Conservation (phyloP, 345 rosid species). For the Lumnitzera racemosa region DNA sequence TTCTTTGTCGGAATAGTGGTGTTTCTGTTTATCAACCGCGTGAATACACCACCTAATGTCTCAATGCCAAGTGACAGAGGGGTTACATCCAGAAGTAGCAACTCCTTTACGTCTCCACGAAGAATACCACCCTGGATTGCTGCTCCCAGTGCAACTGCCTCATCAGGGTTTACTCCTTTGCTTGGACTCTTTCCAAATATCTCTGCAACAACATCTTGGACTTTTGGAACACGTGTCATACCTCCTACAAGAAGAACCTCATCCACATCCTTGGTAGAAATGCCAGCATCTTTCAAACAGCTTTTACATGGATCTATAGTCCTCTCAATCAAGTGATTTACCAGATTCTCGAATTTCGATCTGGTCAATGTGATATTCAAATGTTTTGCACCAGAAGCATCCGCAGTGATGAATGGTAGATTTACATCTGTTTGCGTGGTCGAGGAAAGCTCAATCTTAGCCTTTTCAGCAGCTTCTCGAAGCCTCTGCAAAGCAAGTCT, state of each 20-base stretch:
- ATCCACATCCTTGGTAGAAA: conserved; percentile 23
- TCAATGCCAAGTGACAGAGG: conserved; percentile 36
- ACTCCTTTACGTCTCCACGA: conserved; percentile 31
- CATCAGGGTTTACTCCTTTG: too few species aligned
- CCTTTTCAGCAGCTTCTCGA: conserved; percentile 34
- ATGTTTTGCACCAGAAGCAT: conserved; percentile 34
- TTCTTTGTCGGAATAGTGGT: conserved; percentile 38
- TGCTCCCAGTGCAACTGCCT: too few species aligned
- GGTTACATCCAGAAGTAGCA: conserved; percentile 33
- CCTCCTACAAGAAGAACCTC: conserved; percentile 37
- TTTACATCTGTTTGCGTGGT: conserved; percentile 29
- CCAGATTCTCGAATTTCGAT: conserved; percentile 26
- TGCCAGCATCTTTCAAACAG: conserved; percentile 34
- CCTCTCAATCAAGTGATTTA: conserved; percentile 24
- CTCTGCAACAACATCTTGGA: conserved; percentile 28
- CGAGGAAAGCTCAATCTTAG: conserved; percentile 34
- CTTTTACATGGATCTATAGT: conserved; percentile 23
- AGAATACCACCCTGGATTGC: conserved; percentile 29
- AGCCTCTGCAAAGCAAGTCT: conserved; percentile 34
- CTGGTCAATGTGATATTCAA: conserved; percentile 28
- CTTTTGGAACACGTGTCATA: conserved; percentile 38
- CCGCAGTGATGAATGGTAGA: conserved; percentile 34
- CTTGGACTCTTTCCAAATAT: conserved; percentile 29
- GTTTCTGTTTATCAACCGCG: conserved; percentile 31
- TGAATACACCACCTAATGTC: conserved; percentile 34